Conservation (phyloP, 768 basidiomycete genomes). For the Lyophyllum atratum region DNA sequence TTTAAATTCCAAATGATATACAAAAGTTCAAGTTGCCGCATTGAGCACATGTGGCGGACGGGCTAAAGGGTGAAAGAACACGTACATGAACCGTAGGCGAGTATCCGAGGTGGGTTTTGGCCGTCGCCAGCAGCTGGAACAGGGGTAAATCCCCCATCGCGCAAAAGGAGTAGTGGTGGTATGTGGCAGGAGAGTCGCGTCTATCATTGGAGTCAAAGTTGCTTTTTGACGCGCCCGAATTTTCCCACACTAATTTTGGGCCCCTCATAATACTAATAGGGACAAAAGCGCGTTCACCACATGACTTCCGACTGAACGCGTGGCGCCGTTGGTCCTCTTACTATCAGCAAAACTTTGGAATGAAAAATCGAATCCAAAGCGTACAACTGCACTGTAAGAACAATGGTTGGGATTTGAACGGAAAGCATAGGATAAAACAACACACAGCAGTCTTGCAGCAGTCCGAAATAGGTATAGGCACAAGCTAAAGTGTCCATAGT, state of each 20-base stretch:
- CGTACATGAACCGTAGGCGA: constrained; percentile 7
- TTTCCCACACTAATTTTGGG: constrained; percentile 17
- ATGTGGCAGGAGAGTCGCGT: neutral
- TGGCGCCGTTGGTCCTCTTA: too few relatives aligned
- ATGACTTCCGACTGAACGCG: too few relatives aligned
- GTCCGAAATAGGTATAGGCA: too few relatives aligned
- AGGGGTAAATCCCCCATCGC: constrained; percentile 6
- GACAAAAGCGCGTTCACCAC: neutral
- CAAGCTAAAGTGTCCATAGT: too few relatives aligned
- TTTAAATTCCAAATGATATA: neutral
- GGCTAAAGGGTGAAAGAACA: neutral
- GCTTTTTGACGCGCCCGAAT: constrained; percentile 13
- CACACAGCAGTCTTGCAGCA: too few relatives aligned
- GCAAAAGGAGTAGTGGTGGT: constrained; percentile 1
- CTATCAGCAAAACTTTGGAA: too few relatives aligned
- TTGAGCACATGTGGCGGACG: neutral
- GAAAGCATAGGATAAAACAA: too few relatives aligned
- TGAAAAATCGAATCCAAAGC: too few relatives aligned
- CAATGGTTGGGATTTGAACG: too few relatives aligned
- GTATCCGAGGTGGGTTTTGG: constrained; percentile 16
- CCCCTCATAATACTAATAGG: neutral
- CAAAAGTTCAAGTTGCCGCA: neutral
- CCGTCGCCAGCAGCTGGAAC: constrained; percentile 1
- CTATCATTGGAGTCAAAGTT: neutral
- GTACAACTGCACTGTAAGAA: too few relatives aligned